Evolutionary conservation across 345 rosid genomes (phyloP).

Genomic region (Syzygium jambos): DNA sequence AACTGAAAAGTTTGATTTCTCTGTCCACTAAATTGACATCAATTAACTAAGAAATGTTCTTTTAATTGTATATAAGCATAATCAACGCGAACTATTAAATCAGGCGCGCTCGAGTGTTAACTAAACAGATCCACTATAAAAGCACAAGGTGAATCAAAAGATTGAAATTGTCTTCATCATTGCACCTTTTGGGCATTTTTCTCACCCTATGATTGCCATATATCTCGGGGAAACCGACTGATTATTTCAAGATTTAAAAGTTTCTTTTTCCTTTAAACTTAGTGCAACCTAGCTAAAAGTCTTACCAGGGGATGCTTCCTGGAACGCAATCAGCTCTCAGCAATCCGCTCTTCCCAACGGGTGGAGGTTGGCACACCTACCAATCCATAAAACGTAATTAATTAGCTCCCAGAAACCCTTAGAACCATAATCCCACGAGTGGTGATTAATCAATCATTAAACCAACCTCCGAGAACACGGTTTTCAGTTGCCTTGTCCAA

Average conservation of each 20-base stretch:
- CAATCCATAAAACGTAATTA: neutral
- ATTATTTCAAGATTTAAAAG: neutral
- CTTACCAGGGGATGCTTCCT: conserved; percentile 25
- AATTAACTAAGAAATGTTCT: too few species aligned
- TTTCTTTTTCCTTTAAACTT: neutral
- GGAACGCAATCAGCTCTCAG: conserved; percentile 40
- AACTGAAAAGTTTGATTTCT: neutral
- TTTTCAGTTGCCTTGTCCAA: conserved; percentile 76
- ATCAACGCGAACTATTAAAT: too few species aligned
- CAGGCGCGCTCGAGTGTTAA: too few species aligned
- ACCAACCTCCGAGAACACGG: conserved; percentile 63
- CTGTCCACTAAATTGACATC: too few species aligned
- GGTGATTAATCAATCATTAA: neutral
- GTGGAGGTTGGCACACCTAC: conserved; percentile 50
- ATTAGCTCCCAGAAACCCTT: neutral
- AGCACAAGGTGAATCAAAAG: too few species aligned
- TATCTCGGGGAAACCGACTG: neutral
- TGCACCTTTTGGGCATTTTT: neutral
- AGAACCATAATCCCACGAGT: neutral
- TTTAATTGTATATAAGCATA: too few species aligned
- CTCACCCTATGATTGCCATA: neutral
- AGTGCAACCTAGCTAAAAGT: neutral
- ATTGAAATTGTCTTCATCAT: neutral
- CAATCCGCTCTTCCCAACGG: conserved; percentile 54
- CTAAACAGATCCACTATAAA: too few species aligned